Evolutionary conservation across 2,329 filamentous ascomycete genomes (phyloP).

Genomic region (Aspergillus pseudoglaucus): DNA sequence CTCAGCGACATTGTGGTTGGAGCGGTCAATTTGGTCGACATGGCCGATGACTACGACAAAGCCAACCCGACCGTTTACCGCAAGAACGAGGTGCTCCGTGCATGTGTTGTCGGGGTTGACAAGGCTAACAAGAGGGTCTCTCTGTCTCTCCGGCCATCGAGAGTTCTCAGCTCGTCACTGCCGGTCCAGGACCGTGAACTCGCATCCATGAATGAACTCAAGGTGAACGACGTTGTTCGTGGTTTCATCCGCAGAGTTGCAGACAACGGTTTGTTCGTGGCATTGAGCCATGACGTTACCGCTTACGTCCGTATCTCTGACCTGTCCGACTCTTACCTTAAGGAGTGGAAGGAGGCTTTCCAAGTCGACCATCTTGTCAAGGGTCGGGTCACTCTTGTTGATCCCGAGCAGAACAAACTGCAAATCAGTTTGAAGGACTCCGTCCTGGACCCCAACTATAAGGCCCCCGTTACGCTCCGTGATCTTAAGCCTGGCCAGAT

Average conservation of each 20-base stretch:
- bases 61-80: conserved; percentile 67
- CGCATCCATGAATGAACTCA: conserved; percentile 61
- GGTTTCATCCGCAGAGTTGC: conserved; percentile 89
- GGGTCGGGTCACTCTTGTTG: conserved; percentile 71
- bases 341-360: conserved; percentile 90
- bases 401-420: conserved; percentile 62
- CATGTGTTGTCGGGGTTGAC: conserved; percentile 78
- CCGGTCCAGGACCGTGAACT: conserved; percentile 77
- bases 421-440: conserved; percentile 86
- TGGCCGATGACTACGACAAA: conserved; percentile 79
- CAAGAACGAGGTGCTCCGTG: conserved; percentile 80
- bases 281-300: conserved; percentile 72
- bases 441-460: conserved; percentile 71
- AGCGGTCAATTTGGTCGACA: conserved; percentile 72
- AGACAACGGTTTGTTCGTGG: conserved; percentile 83
- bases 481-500: conserved; percentile 74
- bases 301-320: conserved; percentile 81
- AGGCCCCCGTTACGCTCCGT: conserved; percentile 63
- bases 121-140: conserved; percentile 74
- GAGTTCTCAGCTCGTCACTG: conserved; percentile 78
- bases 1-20: conserved; percentile 74
- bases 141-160: conserved; percentile 78
- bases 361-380: conserved; percentile 85
- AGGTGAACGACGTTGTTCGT: conserved; percentile 70
- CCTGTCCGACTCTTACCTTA: conserved; percentile 82